Base-by-base conservation (phyloP, 306 rosid species). In the Benincasa hispida region DNA sequence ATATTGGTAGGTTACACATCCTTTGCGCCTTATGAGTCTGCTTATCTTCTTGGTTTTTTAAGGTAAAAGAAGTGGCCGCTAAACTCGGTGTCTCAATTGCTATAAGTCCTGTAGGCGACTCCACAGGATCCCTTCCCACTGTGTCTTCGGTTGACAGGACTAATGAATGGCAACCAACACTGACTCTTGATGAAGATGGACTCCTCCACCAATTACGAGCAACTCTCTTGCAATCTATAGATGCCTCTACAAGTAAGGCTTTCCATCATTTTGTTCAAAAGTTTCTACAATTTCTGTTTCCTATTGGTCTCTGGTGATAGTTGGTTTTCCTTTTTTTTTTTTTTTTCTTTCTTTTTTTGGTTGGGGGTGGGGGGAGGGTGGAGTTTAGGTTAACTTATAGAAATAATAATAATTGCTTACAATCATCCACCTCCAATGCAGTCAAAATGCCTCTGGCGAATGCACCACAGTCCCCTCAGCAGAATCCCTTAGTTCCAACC, bases 51-150 rank as follows among this genome's bases (percentile, higher is more conserved):
- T 68, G 62, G 27, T 74, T 39, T 60, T 80, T 66, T 28, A 78
- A 94, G 98, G 96, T 91, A 76, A 89, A 84, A 91, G 88, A 89
- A 86, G 79, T 88, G 77, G 95, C 98, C 79, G 88, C 90, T 22
- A 90, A 83, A 82, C 91, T 91, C 57, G 98, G 97, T 48, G 79
- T 94, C 80, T 83, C 94, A 74, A 81, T 94, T 65, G 83, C 89
- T 80, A 72, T 94, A 76, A 86, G 82, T 85, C 93, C 83, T 87
- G 82, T 94, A 39, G 99, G 80, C 59, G 96, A 90, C 66, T 57
- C 76, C 57, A 79, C 80, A 58, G 91, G 89, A 83, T 78, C 83
- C 87, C 77, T 85, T 32, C 78, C 93, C 53, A 63, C 88, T 13
- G 70, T 81, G 75, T 87, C 94, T 75, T 79, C 91, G 56, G 80